phyloP scores from a whole-genome alignment of 768 basidiomycete genomes.

The Termitomyces sp. region DNA sequence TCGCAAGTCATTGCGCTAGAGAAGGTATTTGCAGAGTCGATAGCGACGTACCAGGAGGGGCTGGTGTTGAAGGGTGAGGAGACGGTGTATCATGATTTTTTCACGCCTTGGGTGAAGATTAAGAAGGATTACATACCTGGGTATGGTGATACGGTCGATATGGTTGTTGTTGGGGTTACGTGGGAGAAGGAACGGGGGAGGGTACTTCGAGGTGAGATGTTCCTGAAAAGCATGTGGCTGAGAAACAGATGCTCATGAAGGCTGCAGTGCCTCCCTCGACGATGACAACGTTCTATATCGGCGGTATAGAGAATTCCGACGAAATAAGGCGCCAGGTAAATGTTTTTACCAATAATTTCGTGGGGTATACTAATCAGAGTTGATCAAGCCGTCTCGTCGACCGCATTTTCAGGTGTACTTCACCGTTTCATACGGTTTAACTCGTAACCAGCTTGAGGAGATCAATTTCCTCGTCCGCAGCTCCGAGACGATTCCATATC shows the following conservation, averaged over 20 bases:
- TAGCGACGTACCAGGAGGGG: conserved; percentile 60
- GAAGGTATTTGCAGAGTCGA: conserved; percentile 41
- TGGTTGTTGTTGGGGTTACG: conserved; percentile 70
- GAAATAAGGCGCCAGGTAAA: conserved; percentile 38
- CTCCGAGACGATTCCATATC: conserved; percentile 34
- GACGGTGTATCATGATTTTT: conserved; percentile 62
- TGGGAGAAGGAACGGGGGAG: conserved; percentile 81
- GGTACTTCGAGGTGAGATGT: conserved; percentile 61
- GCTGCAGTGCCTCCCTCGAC: conserved; percentile 61
- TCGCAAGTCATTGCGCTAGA: conserved; percentile 4
- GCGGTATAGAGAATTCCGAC: conserved; percentile 51
- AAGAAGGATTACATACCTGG: conserved; percentile 89
- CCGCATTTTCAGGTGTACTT: conserved; percentile 77
- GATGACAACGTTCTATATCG: conserved; percentile 81
- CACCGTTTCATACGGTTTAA: conserved; percentile 71
- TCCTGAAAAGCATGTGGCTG: neutral
- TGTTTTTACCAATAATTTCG: neutral
- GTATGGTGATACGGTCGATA: conserved; percentile 76
- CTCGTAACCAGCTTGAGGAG: conserved; percentile 63
- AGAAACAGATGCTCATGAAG: neutral
- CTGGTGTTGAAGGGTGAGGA: conserved; percentile 75
- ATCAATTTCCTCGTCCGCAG: conserved; percentile 64
- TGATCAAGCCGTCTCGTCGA: conserved; percentile 32
- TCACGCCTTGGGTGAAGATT: conserved; percentile 79
- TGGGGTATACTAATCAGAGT: neutral